Evolutionary conservation across 1,284 basidiomycete genomes (phyloP).

Genomic region (Entoloma clypeatum): DNA sequence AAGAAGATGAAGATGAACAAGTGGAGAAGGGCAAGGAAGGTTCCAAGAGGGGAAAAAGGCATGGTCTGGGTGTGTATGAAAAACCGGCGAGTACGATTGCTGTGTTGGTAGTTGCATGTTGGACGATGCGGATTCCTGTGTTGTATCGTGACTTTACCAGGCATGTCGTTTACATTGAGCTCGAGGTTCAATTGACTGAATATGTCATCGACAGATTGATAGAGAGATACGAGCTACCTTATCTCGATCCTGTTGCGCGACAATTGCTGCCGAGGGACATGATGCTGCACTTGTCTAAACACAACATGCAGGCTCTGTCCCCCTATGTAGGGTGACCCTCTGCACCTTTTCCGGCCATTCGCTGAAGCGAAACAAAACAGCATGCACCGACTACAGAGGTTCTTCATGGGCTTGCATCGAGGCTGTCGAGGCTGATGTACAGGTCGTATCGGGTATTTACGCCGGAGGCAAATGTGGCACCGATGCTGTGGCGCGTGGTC

Average conservation of each 20-base stretch:
- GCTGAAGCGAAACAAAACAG: constrained; percentile 35
- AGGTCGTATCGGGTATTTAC: constrained; percentile 56
- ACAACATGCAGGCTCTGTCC: constrained; percentile 60
- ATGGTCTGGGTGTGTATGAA: constrained; percentile 37
- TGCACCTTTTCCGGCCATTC: constrained; percentile 8
- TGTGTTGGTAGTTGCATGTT: constrained; percentile 69
- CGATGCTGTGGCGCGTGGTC: constrained; percentile 79
- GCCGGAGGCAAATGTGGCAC: constrained; percentile 77
- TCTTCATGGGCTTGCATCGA: constrained; percentile 61
- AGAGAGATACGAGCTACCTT: constrained; percentile 74
- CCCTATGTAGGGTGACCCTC: constrained; percentile 51
- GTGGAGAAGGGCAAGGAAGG: constrained; percentile 16
- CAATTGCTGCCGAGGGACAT: constrained; percentile 64
- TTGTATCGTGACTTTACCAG: constrained; percentile 70
- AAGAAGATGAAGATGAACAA: constrained; percentile 35
- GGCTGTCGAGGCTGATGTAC: constrained; percentile 56
- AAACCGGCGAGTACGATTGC: constrained; percentile 58
- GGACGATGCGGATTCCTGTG: constrained; percentile 74
- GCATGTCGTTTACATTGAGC: constrained; percentile 38
- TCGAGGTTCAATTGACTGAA: constrained; percentile 8
- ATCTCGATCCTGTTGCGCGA: constrained; percentile 61
- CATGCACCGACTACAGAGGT: constrained; percentile 54
- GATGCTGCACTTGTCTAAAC: constrained; percentile 65
- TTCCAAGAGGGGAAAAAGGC: constrained; percentile 15
- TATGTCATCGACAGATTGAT: constrained; percentile 49